Conservation (phyloP, 495 filamentous ascomycete genomes). For the Arthonia radiata region DNA sequence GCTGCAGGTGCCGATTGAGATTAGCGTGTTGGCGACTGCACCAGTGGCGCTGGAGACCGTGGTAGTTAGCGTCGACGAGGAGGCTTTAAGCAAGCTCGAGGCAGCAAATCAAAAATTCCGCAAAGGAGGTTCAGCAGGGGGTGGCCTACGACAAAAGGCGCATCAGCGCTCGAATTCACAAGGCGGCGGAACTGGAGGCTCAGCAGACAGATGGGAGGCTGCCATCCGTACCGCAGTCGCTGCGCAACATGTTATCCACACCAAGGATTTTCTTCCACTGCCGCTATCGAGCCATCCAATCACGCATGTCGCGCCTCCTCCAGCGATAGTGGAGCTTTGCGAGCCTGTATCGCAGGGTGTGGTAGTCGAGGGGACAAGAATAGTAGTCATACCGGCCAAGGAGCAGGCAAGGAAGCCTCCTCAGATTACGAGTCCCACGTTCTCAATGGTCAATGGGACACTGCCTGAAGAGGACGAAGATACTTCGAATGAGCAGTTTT, state of each 20-base stretch:
- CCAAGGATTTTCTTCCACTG: conserved; percentile 61
- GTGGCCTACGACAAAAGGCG: too few species aligned
- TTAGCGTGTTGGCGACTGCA: conserved; percentile 55
- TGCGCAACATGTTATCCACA: conserved; percentile 49
- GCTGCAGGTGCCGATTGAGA: conserved; percentile 31
- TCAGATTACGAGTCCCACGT: too few species aligned
- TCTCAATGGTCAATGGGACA: conserved; percentile 29
- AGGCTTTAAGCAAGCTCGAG: conserved; percentile 37
- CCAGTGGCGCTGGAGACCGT: conserved; percentile 60
- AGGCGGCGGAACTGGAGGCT: too few species aligned
- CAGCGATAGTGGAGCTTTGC: conserved; percentile 36
- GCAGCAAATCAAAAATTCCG: conserved; percentile 37
- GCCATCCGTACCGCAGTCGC: conserved; percentile 55
- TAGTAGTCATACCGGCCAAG: conserved; percentile 36
- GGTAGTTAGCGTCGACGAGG: conserved; percentile 61
- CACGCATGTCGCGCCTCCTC: conserved; percentile 63
- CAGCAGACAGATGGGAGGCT: conserved; percentile 39
- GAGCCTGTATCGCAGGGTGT: conserved; percentile 69
- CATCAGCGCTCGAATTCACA: too few species aligned
- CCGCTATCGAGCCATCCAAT: conserved; percentile 70
- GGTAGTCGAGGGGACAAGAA: conserved; percentile 38
- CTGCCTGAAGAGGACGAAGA: conserved; percentile 49
- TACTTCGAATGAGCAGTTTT: conserved; percentile 71
- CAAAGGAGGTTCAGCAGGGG: too few species aligned
- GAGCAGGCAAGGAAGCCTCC: conserved; percentile 16